These are phyloP conservation scores for Cytospora piceae DNA, from an alignment of 2,329 filamentous ascomycete species.

Conservation along the genomic window DNA sequence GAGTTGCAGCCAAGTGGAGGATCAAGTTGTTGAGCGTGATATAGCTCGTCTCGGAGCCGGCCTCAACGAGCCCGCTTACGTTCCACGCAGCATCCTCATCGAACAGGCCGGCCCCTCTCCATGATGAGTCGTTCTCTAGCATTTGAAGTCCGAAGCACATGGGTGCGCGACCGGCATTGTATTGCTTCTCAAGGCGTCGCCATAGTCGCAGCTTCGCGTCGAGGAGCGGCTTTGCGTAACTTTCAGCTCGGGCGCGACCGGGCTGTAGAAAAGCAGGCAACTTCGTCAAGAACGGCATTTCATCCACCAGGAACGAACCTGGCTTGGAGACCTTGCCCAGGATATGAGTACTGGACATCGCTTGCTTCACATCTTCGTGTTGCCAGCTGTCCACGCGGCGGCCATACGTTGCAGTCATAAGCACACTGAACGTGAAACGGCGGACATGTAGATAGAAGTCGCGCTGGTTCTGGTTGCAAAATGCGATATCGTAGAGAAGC, in stretches of 20 bases:
- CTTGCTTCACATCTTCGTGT: constrained; percentile 34
- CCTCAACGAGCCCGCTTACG: constrained; percentile 40
- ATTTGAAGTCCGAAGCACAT: constrained; percentile 15
- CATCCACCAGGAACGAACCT: constrained; percentile 36
- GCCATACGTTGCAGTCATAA: constrained; percentile 38
- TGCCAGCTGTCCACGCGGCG: constrained; percentile 35
- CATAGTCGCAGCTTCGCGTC: constrained; percentile 11
- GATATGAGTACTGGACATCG: constrained; percentile 30
- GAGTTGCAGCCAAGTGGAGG: constrained; percentile 32
- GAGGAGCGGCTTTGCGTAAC: constrained; percentile 14
- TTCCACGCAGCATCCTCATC: constrained; percentile 37
- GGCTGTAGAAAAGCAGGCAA: constrained; percentile 36
- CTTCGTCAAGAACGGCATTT: constrained; percentile 33
- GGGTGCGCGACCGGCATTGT: constrained; percentile 3
- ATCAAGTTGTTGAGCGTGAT: constrained; percentile 40
- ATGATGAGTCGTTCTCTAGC: constrained; percentile 30
- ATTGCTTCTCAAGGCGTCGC: constrained; percentile 13
- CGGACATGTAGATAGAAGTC: constrained; percentile 39
- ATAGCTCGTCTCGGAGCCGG: constrained; percentile 44
- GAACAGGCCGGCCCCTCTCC: constrained; percentile 33
- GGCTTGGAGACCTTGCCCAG: constrained; percentile 33
- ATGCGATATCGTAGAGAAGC: constrained; percentile 45
- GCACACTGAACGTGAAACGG: constrained; percentile 37
- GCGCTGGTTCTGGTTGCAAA: constrained; percentile 37
- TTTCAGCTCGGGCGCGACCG: constrained; percentile 21